Evolutionary conservation across 352 stramenopile species (phyloP), one percentile per base, ranked within the genome.

Genomic region (Globisporangium megalacanthum): DNA sequence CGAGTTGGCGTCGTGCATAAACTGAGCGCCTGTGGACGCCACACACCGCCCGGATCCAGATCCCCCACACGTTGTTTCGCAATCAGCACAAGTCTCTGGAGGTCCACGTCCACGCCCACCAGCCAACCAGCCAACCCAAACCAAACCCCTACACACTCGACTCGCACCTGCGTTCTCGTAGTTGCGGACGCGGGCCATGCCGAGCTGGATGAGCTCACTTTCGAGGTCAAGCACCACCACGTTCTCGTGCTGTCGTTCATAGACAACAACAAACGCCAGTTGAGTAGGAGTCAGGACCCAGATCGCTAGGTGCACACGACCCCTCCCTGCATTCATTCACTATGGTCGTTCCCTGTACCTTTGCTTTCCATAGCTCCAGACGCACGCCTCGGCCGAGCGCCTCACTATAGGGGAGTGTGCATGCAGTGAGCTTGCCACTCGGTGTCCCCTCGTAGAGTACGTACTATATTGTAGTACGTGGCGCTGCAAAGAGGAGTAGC

Each of bases 301-400:
- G 25, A 29, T 29, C 25, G 25, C 25, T 29, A 29, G 25, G 1
- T 29, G 25, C 25, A 29, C 25, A 29, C 25, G 4, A 29, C 25
- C 25, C 25, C 25, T 29, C 25, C 25, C 25, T 29, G 25, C 25
- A 29, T 29, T 29, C 25, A 29, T 29, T 29, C 25, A 29, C 25
- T 29, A 52, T 31, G 0, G 22, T 33, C 20, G 42, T 19, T 20
- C 37, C 52, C 36, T 49, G 20, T 20, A 91, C 84, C 71, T 92
- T 86, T 33, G 84, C 84, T 68, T 94, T 94, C 84, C 84, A 94
- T 50, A 88, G 70, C 65, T 94, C 84, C 17, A 92, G 71, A 37
- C 83, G 83, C 49, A 94, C 78, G 52, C 82, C 84, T 49, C 83
- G 75, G 45, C 84, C 84, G 33, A 94, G 62, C 9, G 80, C 81